Evolutionary conservation across 1,284 basidiomycete genomes (phyloP), one percentile per base, ranked within the genome.

Genomic region (Ustanciosporium gigantosporum): DNA sequence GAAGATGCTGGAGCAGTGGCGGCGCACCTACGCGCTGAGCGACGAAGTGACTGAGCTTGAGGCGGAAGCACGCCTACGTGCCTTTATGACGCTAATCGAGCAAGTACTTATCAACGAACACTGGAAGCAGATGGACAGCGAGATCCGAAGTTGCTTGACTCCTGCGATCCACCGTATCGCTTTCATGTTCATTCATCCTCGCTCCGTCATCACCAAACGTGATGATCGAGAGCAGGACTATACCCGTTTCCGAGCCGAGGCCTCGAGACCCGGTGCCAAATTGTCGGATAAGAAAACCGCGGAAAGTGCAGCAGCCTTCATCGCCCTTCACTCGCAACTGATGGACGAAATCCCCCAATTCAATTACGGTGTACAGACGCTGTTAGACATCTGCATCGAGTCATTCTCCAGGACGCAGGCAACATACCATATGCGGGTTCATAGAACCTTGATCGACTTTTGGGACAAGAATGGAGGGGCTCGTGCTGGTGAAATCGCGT

Each of bases 321-420:
- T 76, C 27, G 73, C 77, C 11, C 59, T 80, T 15, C 77, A 79
- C 36, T 51, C 66, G 2, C 79, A 79, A 53, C 76, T 80, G 20
- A 61, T 77, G 45, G 73, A 79, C 31, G 79, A 80, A 47, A 64
- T 80, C 17, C 79, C 79, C 2, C 55, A 69, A 23, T 75, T 79
- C 59, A 67, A 79, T 37, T 69, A 70, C 41, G 73, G 75, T 44
- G 58, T 79, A 4, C 71, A 75, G 38, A 59, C 69, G n/a, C 61
- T 78, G 21, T 52, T 79, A 36, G 73, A 79, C 36, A 68, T 74
- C 31, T 74, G 78, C 48, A 61, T 78, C 41, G 57, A 64, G 11
- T 68, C 73, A 25, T 74, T 79, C 22, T 70, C 77, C 1, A 48
- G 67, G 8, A 60, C 76, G 13, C 78, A 79, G 45, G 68, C 70